Evolutionary conservation across 345 rosid species (phyloP).

Genomic region (Lepidium sativum): DNA sequence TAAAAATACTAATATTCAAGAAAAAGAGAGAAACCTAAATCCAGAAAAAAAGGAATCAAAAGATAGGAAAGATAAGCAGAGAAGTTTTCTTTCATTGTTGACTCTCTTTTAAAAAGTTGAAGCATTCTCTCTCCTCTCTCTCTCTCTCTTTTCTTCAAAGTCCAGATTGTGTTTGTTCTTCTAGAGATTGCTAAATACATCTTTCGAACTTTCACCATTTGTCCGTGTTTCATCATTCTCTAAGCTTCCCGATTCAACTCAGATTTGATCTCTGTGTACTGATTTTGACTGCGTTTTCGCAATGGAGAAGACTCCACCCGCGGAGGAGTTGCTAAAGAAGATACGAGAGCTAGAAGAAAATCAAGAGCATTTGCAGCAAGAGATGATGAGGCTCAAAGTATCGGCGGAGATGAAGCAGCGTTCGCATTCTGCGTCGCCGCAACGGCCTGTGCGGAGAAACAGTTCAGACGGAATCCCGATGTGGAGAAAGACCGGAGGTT

Average conservation of each 20-base stretch:
- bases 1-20: no score
- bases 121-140: not conserved
- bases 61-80: slow-evolving; percentile 19
- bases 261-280: slow-evolving; percentile 19
- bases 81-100: slow-evolving; percentile 21
- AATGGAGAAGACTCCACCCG: slow-evolving; percentile 65
- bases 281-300: not conserved
- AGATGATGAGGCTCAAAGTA: slow-evolving; percentile 61
- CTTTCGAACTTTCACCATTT: not conserved
- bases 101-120: not conserved
- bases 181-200: not conserved
- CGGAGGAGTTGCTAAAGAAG: slow-evolving; percentile 76
- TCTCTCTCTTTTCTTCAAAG: not conserved
- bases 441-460: slow-evolving; percentile 40
- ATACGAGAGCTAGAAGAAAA: slow-evolving; percentile 81
- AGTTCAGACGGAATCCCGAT: slow-evolving; percentile 24
- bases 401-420: slow-evolving; percentile 39
- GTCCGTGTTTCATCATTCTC: not conserved
- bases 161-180: not conserved
- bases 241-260: slow-evolving; percentile 3
- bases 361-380: slow-evolving; percentile 65
- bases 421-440: slow-evolving; percentile 82
- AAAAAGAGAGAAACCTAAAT: slow-evolving; percentile 16
- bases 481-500: slow-evolving; percentile 49
- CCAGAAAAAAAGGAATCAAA: slow-evolving; percentile 6